phyloP scores from a whole-genome alignment of 768 basidiomycete genomes.

The Termitomyces sp. region DNA sequence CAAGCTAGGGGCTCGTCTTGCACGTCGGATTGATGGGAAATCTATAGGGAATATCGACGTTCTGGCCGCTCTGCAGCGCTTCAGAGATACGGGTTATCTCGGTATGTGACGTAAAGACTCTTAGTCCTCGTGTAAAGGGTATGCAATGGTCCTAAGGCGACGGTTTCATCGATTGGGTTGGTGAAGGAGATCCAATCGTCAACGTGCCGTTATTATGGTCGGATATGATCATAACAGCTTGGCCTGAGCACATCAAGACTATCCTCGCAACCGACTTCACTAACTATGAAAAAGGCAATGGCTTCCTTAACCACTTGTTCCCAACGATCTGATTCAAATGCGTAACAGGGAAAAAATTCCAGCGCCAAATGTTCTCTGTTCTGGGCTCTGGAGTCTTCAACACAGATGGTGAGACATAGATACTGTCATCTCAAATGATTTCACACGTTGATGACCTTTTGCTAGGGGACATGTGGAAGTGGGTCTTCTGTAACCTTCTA shows the following conservation, averaged over 20 bases:
- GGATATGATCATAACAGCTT: conserved; percentile 40
- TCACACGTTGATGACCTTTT: neutral
- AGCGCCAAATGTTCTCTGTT: conserved; percentile 36
- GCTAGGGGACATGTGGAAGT: conserved; percentile 34
- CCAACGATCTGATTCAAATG: neutral
- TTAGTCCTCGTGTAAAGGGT: too few species aligned
- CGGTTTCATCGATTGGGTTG: conserved; percentile 28
- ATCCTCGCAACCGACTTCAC: conserved; percentile 54
- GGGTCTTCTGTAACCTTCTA: conserved; percentile 20
- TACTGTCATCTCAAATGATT: too few species aligned
- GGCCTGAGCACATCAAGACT: conserved; percentile 51
- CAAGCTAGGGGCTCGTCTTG: conserved; percentile 40
- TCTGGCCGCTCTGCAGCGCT: conserved; percentile 26
- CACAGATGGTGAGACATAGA: conserved; percentile 44
- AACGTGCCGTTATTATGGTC: conserved; percentile 43
- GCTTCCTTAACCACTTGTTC: neutral
- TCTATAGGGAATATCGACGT: conserved; percentile 41
- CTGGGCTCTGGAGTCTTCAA: conserved; percentile 67
- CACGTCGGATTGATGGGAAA: conserved; percentile 32
- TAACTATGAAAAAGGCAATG: conserved; percentile 52
- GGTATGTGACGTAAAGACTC: conserved; percentile 26
- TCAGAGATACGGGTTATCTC: conserved; percentile 41
- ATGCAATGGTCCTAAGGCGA: conserved; percentile 28
- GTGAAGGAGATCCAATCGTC: conserved; percentile 32
- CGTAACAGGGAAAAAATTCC: conserved; percentile 34